These are phyloP conservation scores for Ceratobasidium sp. DNA, from an alignment of 1,284 basidiomycete genomes.

Conservation along the genomic window DNA sequence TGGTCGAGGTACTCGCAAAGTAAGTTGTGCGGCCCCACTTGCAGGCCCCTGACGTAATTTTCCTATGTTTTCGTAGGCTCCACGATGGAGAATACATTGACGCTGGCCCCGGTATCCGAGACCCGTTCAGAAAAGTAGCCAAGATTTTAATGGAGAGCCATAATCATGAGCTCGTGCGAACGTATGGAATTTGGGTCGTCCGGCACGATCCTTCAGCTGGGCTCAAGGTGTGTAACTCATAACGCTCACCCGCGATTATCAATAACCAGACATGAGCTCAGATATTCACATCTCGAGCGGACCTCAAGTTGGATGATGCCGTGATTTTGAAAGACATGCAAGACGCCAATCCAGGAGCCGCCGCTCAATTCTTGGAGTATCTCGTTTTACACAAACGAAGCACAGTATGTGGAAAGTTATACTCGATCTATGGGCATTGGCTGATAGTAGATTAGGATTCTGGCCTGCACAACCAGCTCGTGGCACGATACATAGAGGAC, in stretches of 20 bases:
- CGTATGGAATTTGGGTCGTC: constrained; percentile 85
- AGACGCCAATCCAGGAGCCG: constrained; percentile 60
- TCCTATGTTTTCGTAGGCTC: constrained; percentile 61
- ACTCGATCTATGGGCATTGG: constrained; percentile 11
- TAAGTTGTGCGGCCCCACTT: constrained; percentile 56
- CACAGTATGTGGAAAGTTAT: constrained; percentile 57
- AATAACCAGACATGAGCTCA: constrained; percentile 50
- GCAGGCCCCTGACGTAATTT: neutral
- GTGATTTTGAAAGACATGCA: constrained; percentile 57
- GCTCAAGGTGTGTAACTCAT: constrained; percentile 65
- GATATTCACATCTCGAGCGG: constrained; percentile 66
- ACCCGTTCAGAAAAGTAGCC: constrained; percentile 78
- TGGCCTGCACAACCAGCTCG: constrained; percentile 70
- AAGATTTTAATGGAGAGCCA: constrained; percentile 68
- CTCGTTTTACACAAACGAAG: constrained; percentile 77
- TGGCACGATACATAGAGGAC: constrained; percentile 65
- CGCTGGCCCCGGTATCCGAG: constrained; percentile 62
- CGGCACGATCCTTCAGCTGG: constrained; percentile 74
- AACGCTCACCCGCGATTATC: constrained; percentile 5
- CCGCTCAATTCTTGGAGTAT: constrained; percentile 79
- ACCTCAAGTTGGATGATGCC: constrained; percentile 66
- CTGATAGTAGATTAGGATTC: constrained; percentile 59
- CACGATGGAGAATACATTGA: constrained; percentile 77
- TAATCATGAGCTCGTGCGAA: constrained; percentile 70
- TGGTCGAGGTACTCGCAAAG: constrained; percentile 78